Conservation (phyloP, 768 basidiomycete genomes). For the Termitomyces sp. region DNA sequence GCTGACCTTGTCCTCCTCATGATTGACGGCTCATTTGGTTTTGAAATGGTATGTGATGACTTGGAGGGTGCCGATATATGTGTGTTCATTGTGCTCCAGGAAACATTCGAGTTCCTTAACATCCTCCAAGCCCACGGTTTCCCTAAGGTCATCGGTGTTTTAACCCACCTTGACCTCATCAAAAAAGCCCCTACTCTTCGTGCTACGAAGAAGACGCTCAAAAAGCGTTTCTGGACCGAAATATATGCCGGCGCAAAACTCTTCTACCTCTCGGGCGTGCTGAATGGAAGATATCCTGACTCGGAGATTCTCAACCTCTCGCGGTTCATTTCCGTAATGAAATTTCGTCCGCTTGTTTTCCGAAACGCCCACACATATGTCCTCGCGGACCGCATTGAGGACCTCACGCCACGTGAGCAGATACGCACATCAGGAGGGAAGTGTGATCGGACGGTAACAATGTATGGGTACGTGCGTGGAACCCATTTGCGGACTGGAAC, state of each 20-base stretch:
- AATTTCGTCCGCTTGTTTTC: conserved; percentile 96
- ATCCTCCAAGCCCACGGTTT: conserved; percentile 97
- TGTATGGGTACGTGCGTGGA: conserved; percentile 94
- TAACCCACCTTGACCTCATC: conserved; percentile 95
- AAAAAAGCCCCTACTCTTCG: conserved; percentile 87
- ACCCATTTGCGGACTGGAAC: conserved; percentile 76
- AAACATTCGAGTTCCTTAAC: conserved; percentile 98
- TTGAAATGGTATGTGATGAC: conserved; percentile 82
- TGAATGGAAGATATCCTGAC: conserved; percentile 98
- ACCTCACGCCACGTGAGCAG: conserved; percentile 86
- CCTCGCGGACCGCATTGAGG: conserved; percentile 91
- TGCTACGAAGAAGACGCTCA: conserved; percentile 89
- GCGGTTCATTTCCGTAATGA: conserved; percentile 97
- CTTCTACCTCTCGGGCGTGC: conserved; percentile 94
- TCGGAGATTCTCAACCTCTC: conserved; percentile 94
- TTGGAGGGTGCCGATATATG: neutral
- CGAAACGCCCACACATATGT: conserved; percentile 94
- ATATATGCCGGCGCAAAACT: conserved; percentile 99
- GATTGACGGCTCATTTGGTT: conserved; percentile 97
- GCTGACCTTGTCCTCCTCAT: conserved; percentile 95
- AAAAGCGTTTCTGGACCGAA: conserved; percentile 99
- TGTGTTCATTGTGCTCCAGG: conserved; percentile 44
- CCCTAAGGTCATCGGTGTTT: conserved; percentile 95
- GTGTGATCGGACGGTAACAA: conserved; percentile 88
- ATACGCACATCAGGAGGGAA: conserved; percentile 79